phyloP scores from a whole-genome alignment of 345 rosid species.

The Acer campestre region DNA sequence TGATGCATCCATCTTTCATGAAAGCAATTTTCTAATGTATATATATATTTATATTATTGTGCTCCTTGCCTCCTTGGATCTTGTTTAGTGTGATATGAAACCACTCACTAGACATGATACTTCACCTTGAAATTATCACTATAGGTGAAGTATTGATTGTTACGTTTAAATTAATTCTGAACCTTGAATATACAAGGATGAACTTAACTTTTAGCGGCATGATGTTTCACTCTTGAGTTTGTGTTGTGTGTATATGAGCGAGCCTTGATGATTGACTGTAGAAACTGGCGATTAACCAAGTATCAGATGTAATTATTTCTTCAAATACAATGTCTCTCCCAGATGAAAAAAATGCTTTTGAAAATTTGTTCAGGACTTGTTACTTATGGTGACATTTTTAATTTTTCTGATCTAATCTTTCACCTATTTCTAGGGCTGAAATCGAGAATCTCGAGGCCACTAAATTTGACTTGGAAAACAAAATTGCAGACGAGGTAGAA shows the following conservation, averaged over 20 bases:
- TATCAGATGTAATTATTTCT: background rate
- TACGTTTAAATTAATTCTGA: conserved; percentile 5
- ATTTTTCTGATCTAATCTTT: conserved; percentile 12
- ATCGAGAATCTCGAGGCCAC: conserved; percentile 68
- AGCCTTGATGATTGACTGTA: background rate
- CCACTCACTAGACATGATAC: background rate
- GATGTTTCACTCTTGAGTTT: background rate
- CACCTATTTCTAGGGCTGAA: conserved; percentile 49
- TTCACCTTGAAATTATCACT: background rate
- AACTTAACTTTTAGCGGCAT: background rate
- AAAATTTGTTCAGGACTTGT: background rate
- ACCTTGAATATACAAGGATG: background rate
- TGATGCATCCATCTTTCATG: conserved; percentile 29
- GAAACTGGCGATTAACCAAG: background rate
- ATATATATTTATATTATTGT: background rate
- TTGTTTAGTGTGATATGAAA: background rate
- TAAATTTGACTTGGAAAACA: conserved; percentile 64
- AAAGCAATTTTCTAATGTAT: conserved; percentile 8
- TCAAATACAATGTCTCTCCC: background rate
- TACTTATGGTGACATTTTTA: background rate
- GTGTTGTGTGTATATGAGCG: background rate
- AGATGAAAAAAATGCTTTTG: background rate
- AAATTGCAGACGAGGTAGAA: conserved; percentile 72
- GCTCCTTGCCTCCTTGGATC: background rate
- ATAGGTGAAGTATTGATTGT: background rate